These are phyloP conservation scores for Xylogone sp. DNA, from an alignment of 2,329 filamentous ascomycete genomes.

Conservation along the genomic window DNA sequence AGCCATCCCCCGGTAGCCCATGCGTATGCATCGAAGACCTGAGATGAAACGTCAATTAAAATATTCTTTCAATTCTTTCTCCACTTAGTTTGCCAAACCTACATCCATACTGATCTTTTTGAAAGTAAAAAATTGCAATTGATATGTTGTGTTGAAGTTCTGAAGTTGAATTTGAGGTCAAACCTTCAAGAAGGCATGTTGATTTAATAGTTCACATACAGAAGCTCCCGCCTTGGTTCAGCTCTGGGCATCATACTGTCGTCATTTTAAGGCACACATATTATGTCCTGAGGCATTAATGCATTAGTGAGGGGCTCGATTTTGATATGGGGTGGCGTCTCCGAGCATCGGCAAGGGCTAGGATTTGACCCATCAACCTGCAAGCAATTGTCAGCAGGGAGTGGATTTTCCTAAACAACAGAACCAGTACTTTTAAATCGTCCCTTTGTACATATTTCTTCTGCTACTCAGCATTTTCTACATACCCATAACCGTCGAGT, in stretches of 20 bases:
- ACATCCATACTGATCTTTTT: slow-evolving; percentile 12
- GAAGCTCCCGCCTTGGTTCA: not conserved
- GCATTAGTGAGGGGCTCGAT: not conserved
- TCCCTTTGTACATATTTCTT: not conserved
- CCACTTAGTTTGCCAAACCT: not conserved
- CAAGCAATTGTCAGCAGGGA: not conserved
- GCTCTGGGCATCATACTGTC: not conserved
- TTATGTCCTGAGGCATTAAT: not conserved
- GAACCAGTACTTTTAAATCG: not conserved
- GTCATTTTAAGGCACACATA: not conserved
- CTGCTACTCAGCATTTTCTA: too few species aligned
- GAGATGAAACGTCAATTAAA: slow-evolving; percentile 1
- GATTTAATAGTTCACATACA: not conserved
- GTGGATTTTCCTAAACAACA: not conserved
- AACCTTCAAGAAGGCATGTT: not conserved
- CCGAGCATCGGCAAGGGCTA: not conserved
- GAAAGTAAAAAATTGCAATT: not conserved
- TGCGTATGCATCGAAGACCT: slow-evolving; percentile 48
- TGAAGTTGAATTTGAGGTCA: not conserved
- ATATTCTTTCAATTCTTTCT: not conserved
- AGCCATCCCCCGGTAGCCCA: slow-evolving; percentile 47
- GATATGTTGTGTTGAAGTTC: not conserved
- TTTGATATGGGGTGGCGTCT: not conserved
- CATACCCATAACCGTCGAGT: too few species aligned
- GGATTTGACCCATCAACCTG: not conserved